phyloP scores from a whole-genome alignment of 2,329 filamentous ascomycete genomes.

The Corniculantispora saksenae region DNA sequence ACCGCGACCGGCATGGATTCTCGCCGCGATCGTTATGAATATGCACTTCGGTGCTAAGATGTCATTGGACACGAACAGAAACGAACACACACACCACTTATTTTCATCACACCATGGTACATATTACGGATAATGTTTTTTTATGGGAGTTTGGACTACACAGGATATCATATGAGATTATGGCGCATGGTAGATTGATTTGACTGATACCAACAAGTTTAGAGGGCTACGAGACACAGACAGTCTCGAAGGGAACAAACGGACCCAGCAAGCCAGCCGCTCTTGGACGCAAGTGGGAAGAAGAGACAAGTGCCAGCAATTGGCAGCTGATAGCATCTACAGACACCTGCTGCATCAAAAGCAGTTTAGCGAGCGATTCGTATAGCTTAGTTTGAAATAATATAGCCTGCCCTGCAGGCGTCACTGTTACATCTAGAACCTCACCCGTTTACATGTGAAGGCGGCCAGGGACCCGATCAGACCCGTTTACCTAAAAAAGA shows the following conservation, averaged over 20 bases:
- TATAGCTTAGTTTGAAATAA: conserved; percentile 2
- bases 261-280: conserved; percentile 15
- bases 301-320: neutral
- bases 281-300: conserved; percentile 3
- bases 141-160: conserved; percentile 19
- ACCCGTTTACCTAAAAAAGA: conserved; percentile 6
- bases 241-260: conserved; percentile 17
- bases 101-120: conserved; percentile 1
- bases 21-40: conserved; percentile 24
- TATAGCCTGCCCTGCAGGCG: conserved; percentile 7
- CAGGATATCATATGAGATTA: conserved; percentile 16
- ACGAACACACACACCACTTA: conserved; percentile 13
- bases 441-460: conserved; percentile 13
- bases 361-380: conserved; percentile 14
- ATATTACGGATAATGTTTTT: conserved; percentile 9
- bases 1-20: conserved; percentile 22
- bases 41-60: conserved; percentile 23
- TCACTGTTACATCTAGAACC: neutral
- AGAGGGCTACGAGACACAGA: conserved; percentile 16
- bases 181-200: conserved; percentile 16
- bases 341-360: conserved; percentile 12
- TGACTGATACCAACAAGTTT: conserved; percentile 19
- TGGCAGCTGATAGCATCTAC: conserved; percentile 14
- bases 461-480: neutral
- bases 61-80: neutral